A percentile compares a stretch with the other conserved stretches of the same genome.
Conservation (phyloP, 2,329 filamentous ascomycete species). For the Hymenoscyphus salicellus region DNA sequence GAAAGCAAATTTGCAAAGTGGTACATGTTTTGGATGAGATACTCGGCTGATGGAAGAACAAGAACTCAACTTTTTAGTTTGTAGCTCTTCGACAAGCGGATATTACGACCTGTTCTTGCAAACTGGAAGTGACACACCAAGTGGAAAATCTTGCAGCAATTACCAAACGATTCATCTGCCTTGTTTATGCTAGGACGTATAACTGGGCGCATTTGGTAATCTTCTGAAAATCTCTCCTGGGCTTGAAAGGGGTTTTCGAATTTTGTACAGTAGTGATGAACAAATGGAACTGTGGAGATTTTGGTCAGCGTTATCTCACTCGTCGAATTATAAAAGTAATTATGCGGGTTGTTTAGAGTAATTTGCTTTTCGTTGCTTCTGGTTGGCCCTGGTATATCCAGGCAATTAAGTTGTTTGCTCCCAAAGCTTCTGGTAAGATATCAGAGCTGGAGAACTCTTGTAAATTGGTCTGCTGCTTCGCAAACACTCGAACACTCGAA, state of each 20-base stretch:
- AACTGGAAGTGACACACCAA: conserved; percentile 49
- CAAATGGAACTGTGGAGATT: no score
- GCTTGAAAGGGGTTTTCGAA: background rate
- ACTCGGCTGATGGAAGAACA: background rate
- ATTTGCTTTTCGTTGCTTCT: background rate
- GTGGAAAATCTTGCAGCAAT: conserved; percentile 50
- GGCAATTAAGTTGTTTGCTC: background rate
- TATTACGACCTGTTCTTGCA: conserved; percentile 54
- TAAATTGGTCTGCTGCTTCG: no score
- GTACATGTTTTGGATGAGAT: background rate
- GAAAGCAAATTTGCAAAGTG: background rate
- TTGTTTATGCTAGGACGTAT: conserved; percentile 21
- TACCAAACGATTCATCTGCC: conserved; percentile 53
- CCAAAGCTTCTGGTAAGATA: background rate
- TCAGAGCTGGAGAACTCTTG: background rate
- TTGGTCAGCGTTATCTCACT: background rate
- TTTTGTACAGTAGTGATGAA: no score
- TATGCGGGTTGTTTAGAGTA: background rate
- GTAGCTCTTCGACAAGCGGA: conserved; percentile 38
- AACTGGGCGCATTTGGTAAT: background rate
- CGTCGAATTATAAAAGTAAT: background rate
- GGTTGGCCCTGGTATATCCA: background rate
- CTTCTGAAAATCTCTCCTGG: no score
- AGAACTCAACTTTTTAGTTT: conserved; percentile 53
- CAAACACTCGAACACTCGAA: no score